Evolutionary conservation across 2,329 filamentous ascomycete genomes (phyloP).

Genomic region (Penicillium sp.): DNA sequence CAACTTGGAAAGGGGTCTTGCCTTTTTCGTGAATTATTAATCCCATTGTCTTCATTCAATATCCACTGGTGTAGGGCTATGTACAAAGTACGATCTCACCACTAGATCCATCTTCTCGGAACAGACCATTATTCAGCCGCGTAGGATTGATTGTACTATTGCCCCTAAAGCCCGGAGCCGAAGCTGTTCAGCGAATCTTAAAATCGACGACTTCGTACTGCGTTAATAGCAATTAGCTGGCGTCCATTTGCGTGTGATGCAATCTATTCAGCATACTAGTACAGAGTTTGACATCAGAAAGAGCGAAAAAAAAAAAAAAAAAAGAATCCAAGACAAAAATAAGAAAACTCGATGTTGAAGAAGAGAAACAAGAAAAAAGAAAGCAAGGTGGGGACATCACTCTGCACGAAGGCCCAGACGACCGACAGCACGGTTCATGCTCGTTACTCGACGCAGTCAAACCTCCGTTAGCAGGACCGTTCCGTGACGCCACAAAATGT

Average conservation of each 20-base stretch:
- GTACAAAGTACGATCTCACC: neutral
- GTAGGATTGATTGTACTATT: constrained; percentile 2
- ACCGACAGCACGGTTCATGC: constrained; percentile 25
- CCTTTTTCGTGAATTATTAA: neutral
- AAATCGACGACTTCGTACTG: neutral
- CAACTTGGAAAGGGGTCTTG: neutral
- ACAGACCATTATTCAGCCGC: constrained; percentile 2
- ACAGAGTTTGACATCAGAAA: neutral
- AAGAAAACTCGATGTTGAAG: neutral
- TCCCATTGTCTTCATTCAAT: neutral
- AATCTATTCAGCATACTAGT: neutral
- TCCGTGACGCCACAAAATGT: constrained; percentile 22
- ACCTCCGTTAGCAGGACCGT: constrained; percentile 25
- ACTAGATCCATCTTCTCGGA: neutral
- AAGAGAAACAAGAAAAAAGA: neutral
- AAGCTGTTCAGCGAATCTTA: neutral
- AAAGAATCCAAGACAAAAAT: neutral
- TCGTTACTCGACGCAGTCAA: constrained; percentile 23
- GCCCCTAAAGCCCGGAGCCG: neutral
- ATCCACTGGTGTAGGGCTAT: neutral
- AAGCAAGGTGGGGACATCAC: constrained; percentile 1
- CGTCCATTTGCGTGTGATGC: neutral
- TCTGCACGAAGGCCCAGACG: neutral
- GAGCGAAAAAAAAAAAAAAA: neutral
- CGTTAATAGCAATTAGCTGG: neutral